Base-by-base conservation (phyloP, 257 asterid species). In the Coffea canephora region DNA sequence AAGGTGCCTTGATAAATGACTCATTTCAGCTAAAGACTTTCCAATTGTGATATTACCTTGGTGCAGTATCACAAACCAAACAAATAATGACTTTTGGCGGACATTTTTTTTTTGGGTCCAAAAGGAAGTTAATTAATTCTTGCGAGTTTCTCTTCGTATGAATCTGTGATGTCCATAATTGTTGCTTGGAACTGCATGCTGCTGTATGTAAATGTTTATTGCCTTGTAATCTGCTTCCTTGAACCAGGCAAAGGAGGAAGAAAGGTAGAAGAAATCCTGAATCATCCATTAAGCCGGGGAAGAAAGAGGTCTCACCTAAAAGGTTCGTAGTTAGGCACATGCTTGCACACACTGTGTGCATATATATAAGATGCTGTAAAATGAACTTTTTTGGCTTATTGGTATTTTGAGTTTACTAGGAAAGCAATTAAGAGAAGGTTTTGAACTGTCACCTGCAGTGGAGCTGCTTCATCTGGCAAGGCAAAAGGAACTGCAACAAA, bases 231-330 rank as follows among this genome's bases (percentile, higher is more conserved):
- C 21, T 79, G 69, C 74, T 72, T 77, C 84, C 43, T 82, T 76
- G 41, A 61, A 69, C 69, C 89, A 94, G 98, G 88, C 89, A 71
- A 79, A 87, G 83, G 86, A 91, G 82, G 85, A 87, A 87, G 90
- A 95, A 85, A 87, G 88, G 85, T 73, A 88, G 73, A 77, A 65
- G 72, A 57, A 83, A 55, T 82, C 65, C 90, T 73, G 95, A 86
- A 82, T 59, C 86, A 73, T 86, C 90, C 75, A 87, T 76, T 72
- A 91, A 88, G 91, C 91, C 77, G 19, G 89, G 84, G 12, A 88
- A 80, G 86, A 73, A 85, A 81, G 91, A 89, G 45, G 83, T 74
- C 86, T 87, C 91, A 65, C 80, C 85, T 34, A 91, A 90, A 83
- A 87, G 97, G 99, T 91, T 57, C 41, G 82, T 77, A 62, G 14